These are phyloP conservation scores for Gleditsia sinensis DNA, from an alignment of 306 rosid genomes.

Conservation along the genomic window DNA sequence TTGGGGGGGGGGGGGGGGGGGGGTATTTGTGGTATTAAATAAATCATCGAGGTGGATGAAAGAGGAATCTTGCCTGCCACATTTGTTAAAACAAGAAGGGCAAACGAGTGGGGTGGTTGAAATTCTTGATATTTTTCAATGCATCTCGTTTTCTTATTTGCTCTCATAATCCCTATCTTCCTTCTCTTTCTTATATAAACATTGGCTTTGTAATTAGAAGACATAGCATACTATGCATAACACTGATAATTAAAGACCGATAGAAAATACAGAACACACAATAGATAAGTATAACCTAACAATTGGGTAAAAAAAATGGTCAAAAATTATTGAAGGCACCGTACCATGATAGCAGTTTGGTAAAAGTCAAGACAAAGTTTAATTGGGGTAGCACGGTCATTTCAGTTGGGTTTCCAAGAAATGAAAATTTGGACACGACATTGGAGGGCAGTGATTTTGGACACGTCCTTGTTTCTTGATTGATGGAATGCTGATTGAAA, in stretches of 20 bases:
- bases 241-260: no score
- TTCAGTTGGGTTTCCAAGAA: not conserved
- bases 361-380: no score
- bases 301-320: no score
- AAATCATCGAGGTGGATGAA: constrained; percentile 38
- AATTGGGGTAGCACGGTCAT: constrained; percentile 35
- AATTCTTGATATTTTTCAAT: constrained; percentile 42
- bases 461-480: constrained; percentile 31
- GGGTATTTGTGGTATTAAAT: constrained; percentile 33
- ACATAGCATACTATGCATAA: no score
- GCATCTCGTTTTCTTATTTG: constrained; percentile 44
- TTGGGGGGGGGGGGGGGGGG: no score
- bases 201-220: no score
- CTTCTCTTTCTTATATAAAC: constrained; percentile 24
- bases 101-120: constrained; percentile 45
- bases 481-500: constrained; percentile 32
- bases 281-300: no score
- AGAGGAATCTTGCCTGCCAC: constrained; percentile 41
- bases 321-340: no score
- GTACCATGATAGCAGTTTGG: no score
- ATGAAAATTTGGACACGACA: constrained; percentile 35
- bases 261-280: no score
- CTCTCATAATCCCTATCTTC: constrained; percentile 39
- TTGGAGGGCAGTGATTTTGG: constrained; percentile 7
- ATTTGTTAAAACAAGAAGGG: constrained; percentile 19